Base-by-base conservation (phyloP, 805 yeast genomes). In the Ogataea naganishii region DNA sequence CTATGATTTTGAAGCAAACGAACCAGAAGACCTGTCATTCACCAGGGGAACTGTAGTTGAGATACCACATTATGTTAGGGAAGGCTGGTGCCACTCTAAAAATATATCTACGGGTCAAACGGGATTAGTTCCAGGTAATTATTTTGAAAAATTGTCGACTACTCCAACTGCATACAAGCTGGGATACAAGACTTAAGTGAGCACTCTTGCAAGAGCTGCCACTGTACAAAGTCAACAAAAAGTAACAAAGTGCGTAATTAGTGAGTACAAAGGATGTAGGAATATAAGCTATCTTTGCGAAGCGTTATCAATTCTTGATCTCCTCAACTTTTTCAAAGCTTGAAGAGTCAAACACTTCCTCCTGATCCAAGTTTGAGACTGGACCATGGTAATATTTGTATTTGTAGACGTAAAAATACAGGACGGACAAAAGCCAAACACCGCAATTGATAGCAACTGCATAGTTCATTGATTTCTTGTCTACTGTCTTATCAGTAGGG, bases 371-470 rank as follows among this genome's bases (percentile, higher is more conserved):
- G 31, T 40, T 40, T 11, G 44, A 40, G 12, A 29, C 44, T 1
- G 83, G 83, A 6, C 84, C 85, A 20, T 60, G 49, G 59, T 69
- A 76, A 45, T 59, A 52, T 41, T 64, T 71, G 38, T 67, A 61
- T 3, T 76, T 80, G 46, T 66, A 64, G 4, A 58, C 46, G 34
- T 48, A 63, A 53, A 66, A 76, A 50, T 76, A 75, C 1, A 62
- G 32, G 33, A 64, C 39, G 1, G 79, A 59, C 11, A 74, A 51
- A 4, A 69, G 34, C 79, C 80, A 72, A 12, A 72, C 66, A 6
- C 77, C 77, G 18, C 70, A 67, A 16, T 72, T 75, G 34, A 79
- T 74, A 2, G 72, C 81, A 39, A 67, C 66, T 0, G 84, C 73
- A 49, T 80, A 80, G 54, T 80, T 80, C 89, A 80, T 79, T 14